Conservation (phyloP, 345 rosid genomes). For the Diplotaxis tenuifolia region DNA sequence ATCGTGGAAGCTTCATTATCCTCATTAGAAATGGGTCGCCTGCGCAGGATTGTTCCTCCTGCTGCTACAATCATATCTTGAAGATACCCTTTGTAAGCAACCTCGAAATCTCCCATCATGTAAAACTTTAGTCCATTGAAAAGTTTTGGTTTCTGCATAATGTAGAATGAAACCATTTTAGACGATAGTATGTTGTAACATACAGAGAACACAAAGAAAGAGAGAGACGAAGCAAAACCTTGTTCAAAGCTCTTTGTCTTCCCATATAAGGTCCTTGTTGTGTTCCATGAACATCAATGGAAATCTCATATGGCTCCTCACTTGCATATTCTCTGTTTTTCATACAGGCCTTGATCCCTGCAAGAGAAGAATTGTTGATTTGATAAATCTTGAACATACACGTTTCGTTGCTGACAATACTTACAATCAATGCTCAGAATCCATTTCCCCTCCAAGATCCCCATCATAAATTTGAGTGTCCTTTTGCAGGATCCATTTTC, state of each 20-base stretch:
- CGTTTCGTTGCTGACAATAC: slow-evolving; percentile 29
- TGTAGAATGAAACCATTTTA: slow-evolving; percentile 5
- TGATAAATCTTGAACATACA: not conserved
- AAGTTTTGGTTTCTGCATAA: slow-evolving; percentile 62
- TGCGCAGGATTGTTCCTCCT: slow-evolving; percentile 66
- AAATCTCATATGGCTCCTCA: slow-evolving; percentile 73
- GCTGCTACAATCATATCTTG: slow-evolving; percentile 72
- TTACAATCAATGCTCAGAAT: slow-evolving; percentile 71
- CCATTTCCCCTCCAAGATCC: slow-evolving; percentile 92
- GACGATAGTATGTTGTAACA: not conserved
- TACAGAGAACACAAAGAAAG: not conserved
- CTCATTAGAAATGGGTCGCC: slow-evolving; percentile 54
- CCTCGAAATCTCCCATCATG: slow-evolving; percentile 62
- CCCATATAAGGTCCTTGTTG: slow-evolving; percentile 70
- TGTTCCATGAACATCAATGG: slow-evolving; percentile 68
- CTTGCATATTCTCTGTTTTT: slow-evolving; percentile 45
- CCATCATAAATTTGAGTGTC: slow-evolving; percentile 78
- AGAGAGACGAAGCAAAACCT: slow-evolving; percentile 46
- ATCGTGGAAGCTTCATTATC: slow-evolving; percentile 40
- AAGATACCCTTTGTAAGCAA: slow-evolving; percentile 72
- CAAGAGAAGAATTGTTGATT: not conserved
- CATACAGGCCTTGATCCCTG: slow-evolving; percentile 79
- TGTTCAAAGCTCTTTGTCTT: slow-evolving; percentile 63
- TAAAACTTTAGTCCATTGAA: slow-evolving; percentile 54
- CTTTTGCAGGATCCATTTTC: slow-evolving; percentile 86